Conservation (phyloP, 306 rosid genomes). For the Urtica urens region DNA sequence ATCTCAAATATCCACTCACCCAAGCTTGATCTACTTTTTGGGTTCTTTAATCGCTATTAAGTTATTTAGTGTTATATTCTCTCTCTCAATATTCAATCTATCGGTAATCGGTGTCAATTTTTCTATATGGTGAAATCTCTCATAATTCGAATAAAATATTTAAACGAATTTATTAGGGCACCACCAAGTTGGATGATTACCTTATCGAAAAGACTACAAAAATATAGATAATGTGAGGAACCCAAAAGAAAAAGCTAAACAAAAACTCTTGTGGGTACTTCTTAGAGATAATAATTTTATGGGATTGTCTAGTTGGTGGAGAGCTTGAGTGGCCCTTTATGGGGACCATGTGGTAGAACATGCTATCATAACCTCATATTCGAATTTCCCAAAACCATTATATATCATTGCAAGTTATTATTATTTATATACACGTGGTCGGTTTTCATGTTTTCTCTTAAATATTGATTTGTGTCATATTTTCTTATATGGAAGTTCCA, state of each 20-base stretch:
- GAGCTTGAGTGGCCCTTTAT: constrained; percentile 15
- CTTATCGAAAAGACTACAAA: neutral
- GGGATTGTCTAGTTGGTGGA: constrained; percentile 20
- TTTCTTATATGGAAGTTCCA: constrained; percentile 25
- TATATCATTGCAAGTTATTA: constrained; percentile 17
- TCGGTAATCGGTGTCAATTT: no score
- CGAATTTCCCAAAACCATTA: constrained; percentile 11
- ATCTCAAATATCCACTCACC: constrained; percentile 13
- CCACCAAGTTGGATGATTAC: neutral
- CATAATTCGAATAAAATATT: neutral
- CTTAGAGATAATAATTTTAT: constrained; percentile 17
- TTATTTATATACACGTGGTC: constrained; percentile 26
- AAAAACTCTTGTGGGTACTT: constrained; percentile 10
- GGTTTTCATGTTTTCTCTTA: constrained; percentile 1
- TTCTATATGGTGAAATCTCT: no score
- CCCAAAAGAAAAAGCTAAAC: neutral
- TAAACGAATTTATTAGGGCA: neutral
- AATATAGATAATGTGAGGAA: constrained; percentile 3
- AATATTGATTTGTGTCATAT: neutral
- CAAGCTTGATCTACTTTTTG: neutral
- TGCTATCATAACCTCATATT: constrained; percentile 19
- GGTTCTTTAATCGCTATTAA: neutral
- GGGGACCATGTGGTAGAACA: constrained; percentile 36
- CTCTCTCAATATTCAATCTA: neutral
- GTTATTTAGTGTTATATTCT: neutral